A percentile compares a stretch with the other conserved stretches of the same genome.
These are phyloP conservation scores for Mortierella sp. DNA, from an alignment of 371 early-diverging fungal genomes.

Conservation along the genomic window DNA sequence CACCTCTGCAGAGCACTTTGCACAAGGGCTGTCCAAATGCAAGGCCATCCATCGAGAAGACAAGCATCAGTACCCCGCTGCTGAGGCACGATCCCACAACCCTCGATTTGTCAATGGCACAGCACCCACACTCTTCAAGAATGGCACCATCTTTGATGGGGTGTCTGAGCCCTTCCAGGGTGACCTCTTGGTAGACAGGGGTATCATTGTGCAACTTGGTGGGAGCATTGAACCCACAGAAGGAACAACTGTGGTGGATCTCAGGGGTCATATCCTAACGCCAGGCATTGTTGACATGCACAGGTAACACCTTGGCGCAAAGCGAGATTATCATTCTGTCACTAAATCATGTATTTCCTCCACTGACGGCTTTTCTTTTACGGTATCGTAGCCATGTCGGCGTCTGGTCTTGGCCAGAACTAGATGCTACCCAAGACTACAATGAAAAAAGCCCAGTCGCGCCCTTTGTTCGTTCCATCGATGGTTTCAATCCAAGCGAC, in stretches of 20 bases:
- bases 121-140: conserved; percentile 55
- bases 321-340: too few relatives aligned
- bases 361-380: background rate
- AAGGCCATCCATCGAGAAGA: conserved; percentile 33
- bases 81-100: conserved; percentile 54
- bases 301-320: conserved; percentile 61
- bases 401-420: conserved; percentile 62
- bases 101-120: conserved; percentile 43
- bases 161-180: conserved; percentile 42
- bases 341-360: too few relatives aligned
- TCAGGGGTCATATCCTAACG: conserved; percentile 73
- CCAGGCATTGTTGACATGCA: conserved; percentile 88
- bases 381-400: conserved; percentile 61
- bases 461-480: conserved; percentile 69
- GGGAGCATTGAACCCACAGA: conserved; percentile 26
- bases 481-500: conserved; percentile 71
- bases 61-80: conserved; percentile 35
- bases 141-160: conserved; percentile 67
- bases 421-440: conserved; percentile 62
- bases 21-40: conserved; percentile 58
- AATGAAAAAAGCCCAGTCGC: conserved; percentile 74
- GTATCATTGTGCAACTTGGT: conserved; percentile 61
- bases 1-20: conserved; percentile 57
- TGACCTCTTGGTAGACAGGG: conserved; percentile 66
- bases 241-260: conserved; percentile 62